Conservation (phyloP, 2,329 filamentous ascomycete genomes). For the Pseudonectria foliicola region DNA sequence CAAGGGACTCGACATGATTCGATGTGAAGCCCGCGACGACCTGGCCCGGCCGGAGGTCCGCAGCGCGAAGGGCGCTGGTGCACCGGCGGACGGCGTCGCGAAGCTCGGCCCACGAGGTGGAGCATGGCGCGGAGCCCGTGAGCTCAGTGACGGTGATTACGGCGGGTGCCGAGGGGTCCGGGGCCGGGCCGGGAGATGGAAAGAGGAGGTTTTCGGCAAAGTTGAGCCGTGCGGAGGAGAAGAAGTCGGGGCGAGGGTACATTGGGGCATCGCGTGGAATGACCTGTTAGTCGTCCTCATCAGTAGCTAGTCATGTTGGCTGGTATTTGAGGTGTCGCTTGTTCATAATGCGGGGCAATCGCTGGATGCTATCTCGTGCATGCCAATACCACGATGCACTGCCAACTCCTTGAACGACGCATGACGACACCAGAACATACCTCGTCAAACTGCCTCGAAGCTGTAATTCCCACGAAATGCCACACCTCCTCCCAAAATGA, state of each 20-base stretch:
- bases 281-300: conserved; percentile 42
- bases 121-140: conserved; percentile 44
- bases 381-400: not conserved
- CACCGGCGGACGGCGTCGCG: conserved; percentile 70
- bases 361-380: conserved; percentile 1
- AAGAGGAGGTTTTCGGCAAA: conserved; percentile 94
- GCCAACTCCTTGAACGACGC: too few species aligned
- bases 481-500: conserved; percentile 82
- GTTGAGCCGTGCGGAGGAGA: conserved; percentile 71
- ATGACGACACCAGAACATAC: too few species aligned
- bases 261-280: conserved; percentile 61
- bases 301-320: conserved; percentile 6
- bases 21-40: conserved; percentile 72
- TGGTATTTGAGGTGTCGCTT: not conserved
- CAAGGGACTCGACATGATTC: conserved; percentile 80
- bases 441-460: conserved; percentile 54
- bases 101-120: conserved; percentile 68
- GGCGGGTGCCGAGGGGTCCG: conserved; percentile 55
- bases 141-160: conserved; percentile 76
- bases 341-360: too few species aligned
- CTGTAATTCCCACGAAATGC: conserved; percentile 71
- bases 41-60: conserved; percentile 51
- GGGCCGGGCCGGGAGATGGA: conserved; percentile 41
- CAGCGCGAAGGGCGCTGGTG: conserved; percentile 59
- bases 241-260: conserved; percentile 85